Base-by-base conservation (phyloP, 2,329 filamentous ascomycete genomes). In the Colletotrichum tamarilloi region DNA sequence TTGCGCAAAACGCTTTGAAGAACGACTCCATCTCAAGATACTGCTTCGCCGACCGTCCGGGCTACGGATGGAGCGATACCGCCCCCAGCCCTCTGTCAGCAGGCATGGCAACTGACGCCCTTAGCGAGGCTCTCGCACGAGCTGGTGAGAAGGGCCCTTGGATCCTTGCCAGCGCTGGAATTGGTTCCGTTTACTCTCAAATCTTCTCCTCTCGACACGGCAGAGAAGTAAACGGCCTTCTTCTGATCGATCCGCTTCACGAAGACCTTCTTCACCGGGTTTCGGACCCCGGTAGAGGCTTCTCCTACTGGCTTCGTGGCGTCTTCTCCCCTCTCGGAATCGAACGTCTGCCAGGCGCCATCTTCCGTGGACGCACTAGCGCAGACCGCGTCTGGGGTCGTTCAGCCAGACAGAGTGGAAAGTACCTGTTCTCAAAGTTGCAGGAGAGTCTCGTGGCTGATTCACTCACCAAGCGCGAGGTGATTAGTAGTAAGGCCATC, bases 11-110 rank as follows among this genome's bases (percentile, higher is more conserved):
- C 68, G 92, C 93, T 1, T 86, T 95, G 76, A 87, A 91, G 75
- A 97, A 97, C 78, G 94, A 94, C 52, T 94, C 93, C 58, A 97
- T 99, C 77, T 86, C 87, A 68, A 92, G 96, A 73, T 98, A 97
- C 85, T 99, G 97, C 87, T 98, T 98, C 82, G 95, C 94, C 80
- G 97, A 99, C 81, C 93, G 97, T 26, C 97, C 97, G 1, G 97
- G 97, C 1, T 89, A 96, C 68, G 96, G 90, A 7, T 98, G 95
- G 87, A 91, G 89, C 59, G 97, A 99, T 82, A 96, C 97, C 68
- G 95, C 96, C 0, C 97, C 97, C 2, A 98, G 95, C 6, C 97
- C 97, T 0, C 92, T 98, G 77, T 97, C 94, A 5, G 96, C 95
- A 5, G 95, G 95, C 56, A 98, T 98, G 90, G 93, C 94, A n/a